Base-by-base conservation (phyloP, 2,329 filamentous ascomycete genomes). In the Calonectria crousiana region DNA sequence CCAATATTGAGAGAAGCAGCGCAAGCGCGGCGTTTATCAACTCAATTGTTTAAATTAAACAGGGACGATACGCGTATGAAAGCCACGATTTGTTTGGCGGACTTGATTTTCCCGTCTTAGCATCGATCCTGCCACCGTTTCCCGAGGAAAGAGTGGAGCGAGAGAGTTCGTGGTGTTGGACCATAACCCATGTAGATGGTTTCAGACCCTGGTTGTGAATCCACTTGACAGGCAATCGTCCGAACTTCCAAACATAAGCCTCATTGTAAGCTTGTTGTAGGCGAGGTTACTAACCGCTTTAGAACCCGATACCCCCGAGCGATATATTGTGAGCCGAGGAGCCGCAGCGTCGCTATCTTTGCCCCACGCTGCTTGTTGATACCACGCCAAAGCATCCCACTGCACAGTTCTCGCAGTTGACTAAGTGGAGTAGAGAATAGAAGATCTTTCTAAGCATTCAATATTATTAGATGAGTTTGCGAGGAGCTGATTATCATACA, bases 21-120 rank as follows among this genome's bases (percentile, higher is more conserved):
- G 60, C 28, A 20, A 36, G 28, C 6, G 28, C 36, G 34, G 28
- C 41, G 38, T 47, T 76, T 77, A 77, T 74, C 65, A 67, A 52
- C 53, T 62, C 23, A 23, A 41, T 32, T 30, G 44, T 41, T 65
- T 65, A 66, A 62, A 36, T 62, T 62, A 47, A 65, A 28, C 41
- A 65, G 73, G 67, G 16, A 30, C 28, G 20, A 30, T 72, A 38
- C 67, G 58, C 58, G 70, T 62, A 62, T 67, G 65, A 32, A 34
- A 26, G 52, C n/a, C 28, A 16, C 11, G 0, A 18, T 69, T 56
- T 69, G 74, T 74, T 78, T 79, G 78, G 78, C 77, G 78, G 78
- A 79, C 20, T 66, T 28, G 18, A 64, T 64, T 78, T 78, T 38
- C 32, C 78, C 78, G 75, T 47, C 78, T 79, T 74, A 77, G 78